Percentiles rank a stretch among this genome's conserved stretches.
phyloP scores from a whole-genome alignment of 2,329 filamentous ascomycete species.

The Bisporella sp. region DNA sequence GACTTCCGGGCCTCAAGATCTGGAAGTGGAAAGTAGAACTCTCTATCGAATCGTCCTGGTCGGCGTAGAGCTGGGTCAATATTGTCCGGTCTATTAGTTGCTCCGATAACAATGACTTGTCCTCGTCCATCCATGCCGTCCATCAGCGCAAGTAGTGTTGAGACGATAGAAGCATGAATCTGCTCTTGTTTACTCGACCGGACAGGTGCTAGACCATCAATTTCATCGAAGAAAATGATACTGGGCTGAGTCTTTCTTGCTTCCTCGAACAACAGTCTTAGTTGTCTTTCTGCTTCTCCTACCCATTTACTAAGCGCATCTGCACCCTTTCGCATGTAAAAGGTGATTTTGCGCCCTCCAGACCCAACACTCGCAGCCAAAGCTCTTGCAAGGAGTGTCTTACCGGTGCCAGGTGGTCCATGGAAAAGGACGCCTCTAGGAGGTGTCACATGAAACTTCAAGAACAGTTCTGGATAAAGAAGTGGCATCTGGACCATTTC shows the following conservation, averaged over 20 bases:
- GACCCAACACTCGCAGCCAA: conserved; percentile 85
- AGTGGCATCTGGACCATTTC: conserved; percentile 97
- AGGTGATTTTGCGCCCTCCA: conserved; percentile 90
- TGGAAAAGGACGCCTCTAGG: conserved; percentile 95
- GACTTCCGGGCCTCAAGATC: conserved; percentile 71
- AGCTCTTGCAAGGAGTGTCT: conserved; percentile 85
- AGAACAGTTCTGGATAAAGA: conserved; percentile 90
- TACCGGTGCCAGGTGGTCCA: conserved; percentile 93
- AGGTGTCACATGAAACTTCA: conserved; percentile 85
- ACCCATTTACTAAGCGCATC: conserved; percentile 99
- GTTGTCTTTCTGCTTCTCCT: conserved; percentile 91
- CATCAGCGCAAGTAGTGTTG: conserved; percentile 89
- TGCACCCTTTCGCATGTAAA: conserved; percentile 98
- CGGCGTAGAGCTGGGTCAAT: conserved; percentile 93
- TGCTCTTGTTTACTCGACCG: conserved; percentile 98
- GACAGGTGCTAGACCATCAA: conserved; percentile 92
- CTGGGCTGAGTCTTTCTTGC: conserved; percentile 92
- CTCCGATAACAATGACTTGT: conserved; percentile 96
- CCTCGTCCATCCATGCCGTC: conserved; percentile 98
- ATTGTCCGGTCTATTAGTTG: conserved; percentile 95
- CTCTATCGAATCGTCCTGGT: conserved; percentile 90
- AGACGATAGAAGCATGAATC: conserved; percentile 96
- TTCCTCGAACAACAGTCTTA: conserved; percentile 90
- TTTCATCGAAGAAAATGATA: conserved; percentile 99
- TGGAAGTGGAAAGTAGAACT: conserved; percentile 96